phyloP scores from a whole-genome alignment of 345 rosid genomes.

The Lepidium didymum region DNA sequence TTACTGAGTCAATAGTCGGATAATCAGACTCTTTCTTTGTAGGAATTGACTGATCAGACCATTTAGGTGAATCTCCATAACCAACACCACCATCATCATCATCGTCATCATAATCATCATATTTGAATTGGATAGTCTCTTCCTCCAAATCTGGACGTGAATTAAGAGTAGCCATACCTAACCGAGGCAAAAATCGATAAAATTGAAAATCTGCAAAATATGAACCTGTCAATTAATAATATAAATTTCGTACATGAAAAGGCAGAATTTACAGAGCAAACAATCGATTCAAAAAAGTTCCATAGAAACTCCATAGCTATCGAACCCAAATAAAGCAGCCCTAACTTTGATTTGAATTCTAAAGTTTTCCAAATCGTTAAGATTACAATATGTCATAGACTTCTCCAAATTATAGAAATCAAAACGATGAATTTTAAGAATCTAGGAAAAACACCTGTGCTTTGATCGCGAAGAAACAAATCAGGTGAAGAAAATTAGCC shows the following conservation, averaged over 20 bases:
- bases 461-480: not conserved
- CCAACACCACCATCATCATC: constrained; percentile 22
- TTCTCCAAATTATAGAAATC: not conserved
- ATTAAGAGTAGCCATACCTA: constrained; percentile 33
- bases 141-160: constrained; percentile 22
- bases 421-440: not conserved
- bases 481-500: not conserved
- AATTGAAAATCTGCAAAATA: constrained; percentile 4
- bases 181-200: not conserved
- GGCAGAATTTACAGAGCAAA: too few species aligned
- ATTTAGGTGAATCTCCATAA: constrained; percentile 24
- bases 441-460: not conserved
- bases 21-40: constrained; percentile 32
- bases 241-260: too few species aligned
- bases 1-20: constrained; percentile 44
- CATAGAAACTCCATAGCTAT: not conserved
- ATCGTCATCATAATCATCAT: constrained; percentile 9
- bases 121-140: constrained; percentile 9
- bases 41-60: constrained; percentile 24
- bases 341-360: not conserved
- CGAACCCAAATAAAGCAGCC: not conserved
- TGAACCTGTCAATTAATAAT: too few species aligned
- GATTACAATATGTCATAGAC: not conserved
- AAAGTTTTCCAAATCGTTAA: not conserved
- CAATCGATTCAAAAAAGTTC: not conserved